Percentiles rank a stretch among this genome's conserved stretches.
These are phyloP conservation scores for Pontederia paniculata DNA, from an alignment of 176 grass and related monocot genomes.

Conservation along the genomic window DNA sequence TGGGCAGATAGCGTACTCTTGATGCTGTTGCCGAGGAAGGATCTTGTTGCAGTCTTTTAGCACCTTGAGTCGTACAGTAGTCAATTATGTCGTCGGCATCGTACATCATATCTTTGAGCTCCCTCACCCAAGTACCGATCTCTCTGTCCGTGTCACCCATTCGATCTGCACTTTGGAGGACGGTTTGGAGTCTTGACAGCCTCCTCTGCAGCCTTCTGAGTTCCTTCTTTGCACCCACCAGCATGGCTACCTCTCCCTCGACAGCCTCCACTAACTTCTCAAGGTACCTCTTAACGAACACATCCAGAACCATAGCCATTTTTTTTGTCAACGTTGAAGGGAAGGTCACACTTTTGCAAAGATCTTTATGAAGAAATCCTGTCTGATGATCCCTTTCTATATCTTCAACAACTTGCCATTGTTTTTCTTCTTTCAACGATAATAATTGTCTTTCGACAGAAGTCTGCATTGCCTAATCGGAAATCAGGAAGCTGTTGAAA, in stretches of 20 bases:
- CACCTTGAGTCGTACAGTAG: slow-evolving; percentile 11
- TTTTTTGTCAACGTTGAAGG: no score
- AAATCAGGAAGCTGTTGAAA: no score
- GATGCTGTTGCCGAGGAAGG: neutral
- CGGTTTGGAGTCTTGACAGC: slow-evolving; percentile 7
- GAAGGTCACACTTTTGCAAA: no score
- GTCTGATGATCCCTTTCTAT: no score
- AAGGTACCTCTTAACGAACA: slow-evolving; percentile 15
- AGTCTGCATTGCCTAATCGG: no score
- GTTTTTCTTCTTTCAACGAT: no score
- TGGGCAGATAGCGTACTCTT: neutral
- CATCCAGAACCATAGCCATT: slow-evolving; percentile 22
- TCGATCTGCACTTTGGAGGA: slow-evolving; percentile 21
- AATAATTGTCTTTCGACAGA: no score
- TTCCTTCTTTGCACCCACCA: slow-evolving; percentile 25
- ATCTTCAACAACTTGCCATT: no score
- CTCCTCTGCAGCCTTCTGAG: slow-evolving; percentile 8
- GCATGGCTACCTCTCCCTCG: slow-evolving; percentile 7
- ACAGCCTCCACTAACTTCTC: slow-evolving; percentile 9
- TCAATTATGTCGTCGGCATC: slow-evolving; percentile 38
- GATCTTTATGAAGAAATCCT: no score
- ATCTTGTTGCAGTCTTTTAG: neutral
- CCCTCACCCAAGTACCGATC: slow-evolving; percentile 23
- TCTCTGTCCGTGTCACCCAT: slow-evolving; percentile 3
- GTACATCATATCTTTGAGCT: slow-evolving; percentile 32